Evolutionary conservation across 192 early-diverging fungal genomes (phyloP).

Genomic region (Podila clonocystis): DNA sequence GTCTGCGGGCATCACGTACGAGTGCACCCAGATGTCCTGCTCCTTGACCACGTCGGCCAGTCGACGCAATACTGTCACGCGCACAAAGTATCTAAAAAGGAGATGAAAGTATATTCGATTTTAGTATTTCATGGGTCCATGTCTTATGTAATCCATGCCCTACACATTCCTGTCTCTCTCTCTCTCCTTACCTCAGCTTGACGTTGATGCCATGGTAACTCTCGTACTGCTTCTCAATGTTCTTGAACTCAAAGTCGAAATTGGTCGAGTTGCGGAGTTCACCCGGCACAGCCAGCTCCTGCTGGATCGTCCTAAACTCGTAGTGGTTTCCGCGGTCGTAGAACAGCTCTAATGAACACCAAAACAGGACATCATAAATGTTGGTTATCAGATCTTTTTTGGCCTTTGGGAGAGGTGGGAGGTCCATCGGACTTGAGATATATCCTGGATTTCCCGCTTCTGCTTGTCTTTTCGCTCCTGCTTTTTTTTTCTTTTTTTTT

Average conservation of each 20-base stretch:
- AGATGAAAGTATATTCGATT: background rate
- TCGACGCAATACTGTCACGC: conserved; percentile 89
- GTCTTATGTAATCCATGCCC: too few species aligned
- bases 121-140: background rate
- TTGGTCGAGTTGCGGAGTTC: conserved; percentile 83
- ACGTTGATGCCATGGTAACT: conserved; percentile 99
- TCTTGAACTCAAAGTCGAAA: conserved; percentile 98
- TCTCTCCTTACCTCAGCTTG: conserved; percentile 76
- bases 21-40: conserved; percentile 98
- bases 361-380: background rate
- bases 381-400: background rate
- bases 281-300: conserved; percentile 96
- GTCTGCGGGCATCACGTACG: conserved; percentile 92
- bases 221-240: conserved; percentile 99
- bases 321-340: conserved; percentile 95
- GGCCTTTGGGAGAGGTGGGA: too few species aligned
- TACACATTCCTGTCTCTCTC: background rate
- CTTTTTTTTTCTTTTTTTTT: too few species aligned
- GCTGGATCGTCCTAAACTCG: conserved; percentile 92
- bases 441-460: background rate
- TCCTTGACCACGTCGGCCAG: conserved; percentile 90
- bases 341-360: conserved; percentile 77
- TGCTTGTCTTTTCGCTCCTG: too few species aligned
- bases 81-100: conserved; percentile 87
- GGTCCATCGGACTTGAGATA: background rate